Evolutionary conservation across 257 asterid genomes (phyloP).

Genomic region (Capsicum rhomboideum): DNA sequence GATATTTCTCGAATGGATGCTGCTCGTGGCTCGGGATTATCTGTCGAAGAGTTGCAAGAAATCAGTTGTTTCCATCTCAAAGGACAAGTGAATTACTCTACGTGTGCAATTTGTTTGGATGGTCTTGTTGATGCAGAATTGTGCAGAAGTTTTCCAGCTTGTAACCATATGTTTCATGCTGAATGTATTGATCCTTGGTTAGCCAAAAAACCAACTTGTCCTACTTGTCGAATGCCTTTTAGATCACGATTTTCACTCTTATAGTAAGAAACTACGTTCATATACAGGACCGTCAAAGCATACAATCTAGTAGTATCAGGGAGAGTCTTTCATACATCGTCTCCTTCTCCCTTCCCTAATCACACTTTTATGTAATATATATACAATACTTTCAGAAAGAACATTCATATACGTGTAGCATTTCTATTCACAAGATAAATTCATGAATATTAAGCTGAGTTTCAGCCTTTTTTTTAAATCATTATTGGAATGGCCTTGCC

Average conservation of each 20-base stretch:
- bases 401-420: neutral
- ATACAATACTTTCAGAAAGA: neutral
- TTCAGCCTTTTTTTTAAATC: neutral
- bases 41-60: conserved; percentile 37
- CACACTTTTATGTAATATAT: no score
- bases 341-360: neutral
- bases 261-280: neutral
- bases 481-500: neutral
- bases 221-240: conserved; percentile 42
- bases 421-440: neutral
- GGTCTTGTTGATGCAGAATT: conserved; percentile 23
- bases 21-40: conserved; percentile 17
- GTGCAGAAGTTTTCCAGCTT: conserved; percentile 47
- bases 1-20: conserved; percentile 3
- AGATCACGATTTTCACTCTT: conserved; percentile 4
- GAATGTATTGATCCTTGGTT: conserved; percentile 67
- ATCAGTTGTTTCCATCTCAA: conserved; percentile 28
- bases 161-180: conserved; percentile 56
- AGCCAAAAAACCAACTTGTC: conserved; percentile 41
- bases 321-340: neutral
- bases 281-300: neutral
- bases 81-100: conserved; percentile 8
- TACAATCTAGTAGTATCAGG: neutral
- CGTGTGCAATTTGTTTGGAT: conserved; percentile 55
- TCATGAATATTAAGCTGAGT: neutral